Conservation (phyloP, 352 stramenopile genomes). For the Phytophthora idaei region DNA sequence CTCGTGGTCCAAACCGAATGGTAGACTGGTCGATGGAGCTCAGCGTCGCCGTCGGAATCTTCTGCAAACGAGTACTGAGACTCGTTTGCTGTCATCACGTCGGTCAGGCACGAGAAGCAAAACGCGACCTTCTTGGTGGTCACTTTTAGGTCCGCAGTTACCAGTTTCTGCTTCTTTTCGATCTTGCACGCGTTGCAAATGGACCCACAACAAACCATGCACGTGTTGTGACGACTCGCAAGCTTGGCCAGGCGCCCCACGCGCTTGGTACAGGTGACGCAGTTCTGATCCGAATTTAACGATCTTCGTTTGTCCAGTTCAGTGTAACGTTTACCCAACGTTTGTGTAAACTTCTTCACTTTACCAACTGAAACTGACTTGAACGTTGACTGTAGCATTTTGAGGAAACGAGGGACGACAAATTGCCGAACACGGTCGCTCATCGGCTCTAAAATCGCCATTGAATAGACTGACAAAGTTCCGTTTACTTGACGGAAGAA, state of each 20-base stretch:
- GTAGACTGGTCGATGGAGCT: slow-evolving; percentile 2
- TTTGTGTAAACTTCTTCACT: slow-evolving; percentile 23
- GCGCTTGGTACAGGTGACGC: slow-evolving; percentile 29
- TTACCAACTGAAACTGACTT: slow-evolving; percentile 10
- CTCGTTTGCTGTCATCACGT: slow-evolving; percentile 18
- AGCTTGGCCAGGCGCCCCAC: slow-evolving; percentile 18
- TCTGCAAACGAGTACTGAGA: slow-evolving; percentile 22
- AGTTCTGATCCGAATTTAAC: slow-evolving; percentile 13
- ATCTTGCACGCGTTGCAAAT: slow-evolving; percentile 40
- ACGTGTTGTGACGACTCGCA: slow-evolving; percentile 20
- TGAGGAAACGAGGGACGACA: slow-evolving; percentile 30
- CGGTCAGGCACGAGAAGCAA: slow-evolving; percentile 36
- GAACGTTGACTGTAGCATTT: slow-evolving; percentile 28
- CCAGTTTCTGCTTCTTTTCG: slow-evolving; percentile 35
- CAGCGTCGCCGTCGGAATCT: not conserved
- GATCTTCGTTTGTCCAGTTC: no score
- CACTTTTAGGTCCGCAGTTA: slow-evolving; percentile 20
- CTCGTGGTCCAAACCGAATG: slow-evolving; percentile 19
- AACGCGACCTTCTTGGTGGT: slow-evolving; percentile 36
- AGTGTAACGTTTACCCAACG: slow-evolving; percentile 10
- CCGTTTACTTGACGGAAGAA: slow-evolving; percentile 40
- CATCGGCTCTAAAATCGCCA: slow-evolving; percentile 31
- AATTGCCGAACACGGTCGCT: slow-evolving; percentile 23
- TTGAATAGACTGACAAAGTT: slow-evolving; percentile 35
- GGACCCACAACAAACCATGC: slow-evolving; percentile 29